These are phyloP conservation scores for Vitis rupestris DNA, from an alignment of 164 flowering plant genomes.

Conservation along the genomic window DNA sequence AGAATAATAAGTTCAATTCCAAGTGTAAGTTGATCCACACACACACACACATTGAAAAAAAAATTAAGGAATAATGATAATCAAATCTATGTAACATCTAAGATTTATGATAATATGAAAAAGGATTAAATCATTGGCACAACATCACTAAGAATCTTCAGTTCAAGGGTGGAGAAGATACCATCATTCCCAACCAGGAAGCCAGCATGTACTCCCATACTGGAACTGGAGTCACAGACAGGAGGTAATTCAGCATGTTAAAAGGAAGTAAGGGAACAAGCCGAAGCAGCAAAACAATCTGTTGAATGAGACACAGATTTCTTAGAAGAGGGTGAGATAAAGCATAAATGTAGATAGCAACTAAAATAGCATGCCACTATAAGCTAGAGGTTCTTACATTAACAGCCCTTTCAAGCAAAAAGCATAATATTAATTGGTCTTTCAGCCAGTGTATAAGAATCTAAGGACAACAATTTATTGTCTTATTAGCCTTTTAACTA, in stretches of 20 bases:
- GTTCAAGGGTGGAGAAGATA: slow-evolving; percentile 23
- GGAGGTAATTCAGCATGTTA: slow-evolving; percentile 91
- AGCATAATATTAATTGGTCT: too few relatives aligned
- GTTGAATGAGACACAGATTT: slow-evolving; percentile 12
- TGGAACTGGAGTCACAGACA: slow-evolving; percentile 89
- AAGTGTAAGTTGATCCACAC: too few relatives aligned
- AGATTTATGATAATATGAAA: not conserved
- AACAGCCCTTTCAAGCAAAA: too few relatives aligned
- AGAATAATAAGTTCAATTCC: too few relatives aligned
- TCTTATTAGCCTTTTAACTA: not conserved
- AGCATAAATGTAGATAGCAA: too few relatives aligned
- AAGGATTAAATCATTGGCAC: not conserved
- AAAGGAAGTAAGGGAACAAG: slow-evolving; percentile 97
- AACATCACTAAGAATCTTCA: not conserved
- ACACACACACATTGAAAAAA: too few relatives aligned
- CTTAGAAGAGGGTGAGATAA: too few relatives aligned
- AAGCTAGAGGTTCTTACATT: too few relatives aligned
- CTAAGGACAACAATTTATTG: not conserved
- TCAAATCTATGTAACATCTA: too few relatives aligned
- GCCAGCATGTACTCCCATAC: slow-evolving; percentile 82
- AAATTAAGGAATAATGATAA: too few relatives aligned
- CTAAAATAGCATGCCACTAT: too few relatives aligned
- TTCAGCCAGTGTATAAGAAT: not conserved
- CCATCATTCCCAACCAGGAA: slow-evolving; percentile 99
- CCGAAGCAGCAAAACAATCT: slow-evolving; percentile 92